Percentiles rank a stretch among this genome's conserved stretches.
phyloP scores from a whole-genome alignment of 495 filamentous ascomycete species.

The Neurospora sp. region DNA sequence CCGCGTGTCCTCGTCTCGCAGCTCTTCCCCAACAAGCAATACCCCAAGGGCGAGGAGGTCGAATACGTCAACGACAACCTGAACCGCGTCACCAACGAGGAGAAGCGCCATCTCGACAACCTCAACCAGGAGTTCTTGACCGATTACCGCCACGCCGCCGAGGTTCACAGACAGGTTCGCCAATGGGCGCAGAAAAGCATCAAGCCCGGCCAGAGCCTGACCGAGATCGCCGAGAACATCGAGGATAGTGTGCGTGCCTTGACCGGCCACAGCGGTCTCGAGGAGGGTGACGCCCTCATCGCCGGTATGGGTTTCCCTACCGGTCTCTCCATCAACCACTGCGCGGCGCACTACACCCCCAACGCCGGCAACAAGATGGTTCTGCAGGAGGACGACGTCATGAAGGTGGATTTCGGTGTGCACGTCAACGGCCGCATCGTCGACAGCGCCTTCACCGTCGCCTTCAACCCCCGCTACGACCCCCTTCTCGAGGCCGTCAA shows the following conservation, averaged over 20 bases:
- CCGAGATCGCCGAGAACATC: slow-evolving; percentile 74
- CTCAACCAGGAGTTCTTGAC: slow-evolving; percentile 73
- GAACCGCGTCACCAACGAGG: slow-evolving; percentile 75
- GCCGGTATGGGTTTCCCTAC: slow-evolving; percentile 87
- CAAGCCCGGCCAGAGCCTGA: slow-evolving; percentile 72
- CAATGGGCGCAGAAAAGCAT: slow-evolving; percentile 71
- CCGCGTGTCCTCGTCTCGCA: slow-evolving; percentile 65
- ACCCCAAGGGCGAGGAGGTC: slow-evolving; percentile 72
- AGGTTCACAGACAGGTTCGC: slow-evolving; percentile 81
- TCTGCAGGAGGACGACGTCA: slow-evolving; percentile 70
- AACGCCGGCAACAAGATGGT: slow-evolving; percentile 86
- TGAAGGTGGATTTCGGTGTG: slow-evolving; percentile 90
- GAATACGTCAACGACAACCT: slow-evolving; percentile 68
- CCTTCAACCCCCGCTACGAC: slow-evolving; percentile 79
- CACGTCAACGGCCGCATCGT: slow-evolving; percentile 88
- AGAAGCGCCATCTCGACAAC: slow-evolving; percentile 77
- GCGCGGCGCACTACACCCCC: slow-evolving; percentile 81
- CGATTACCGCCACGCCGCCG: slow-evolving; percentile 80
- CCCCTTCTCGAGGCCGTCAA: slow-evolving; percentile 71
- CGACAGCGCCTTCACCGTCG: slow-evolving; percentile 85
- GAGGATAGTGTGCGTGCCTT: slow-evolving; percentile 76
- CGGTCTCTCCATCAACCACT: slow-evolving; percentile 77
- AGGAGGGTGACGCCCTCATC: slow-evolving; percentile 66
- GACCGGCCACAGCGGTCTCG: slow-evolving; percentile 65
- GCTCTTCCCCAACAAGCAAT: slow-evolving; percentile 64